Percentiles rank a stretch among this genome's conserved stretches.
These are phyloP conservation scores for Beta macrorhiza DNA, from an alignment of 179 eudicot genomes.

Conservation along the genomic window DNA sequence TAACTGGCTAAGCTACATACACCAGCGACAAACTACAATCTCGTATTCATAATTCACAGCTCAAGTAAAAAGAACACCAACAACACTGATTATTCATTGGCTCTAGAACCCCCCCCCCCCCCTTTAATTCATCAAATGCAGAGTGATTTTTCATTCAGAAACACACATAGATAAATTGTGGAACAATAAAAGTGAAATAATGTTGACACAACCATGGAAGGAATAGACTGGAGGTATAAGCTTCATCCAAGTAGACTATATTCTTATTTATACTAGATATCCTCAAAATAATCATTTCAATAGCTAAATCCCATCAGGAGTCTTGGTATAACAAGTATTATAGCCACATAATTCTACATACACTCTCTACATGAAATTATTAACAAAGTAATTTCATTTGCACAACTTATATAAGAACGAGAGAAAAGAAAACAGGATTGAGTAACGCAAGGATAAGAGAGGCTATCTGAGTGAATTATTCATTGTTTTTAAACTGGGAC, in stretches of 20 bases:
- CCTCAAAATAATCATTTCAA: too few species aligned
- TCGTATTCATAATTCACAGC: neutral
- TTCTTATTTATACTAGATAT: too few species aligned
- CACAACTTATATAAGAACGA: neutral
- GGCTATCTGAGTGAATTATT: conserved; percentile 43
- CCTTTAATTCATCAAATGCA: neutral
- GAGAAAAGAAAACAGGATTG: neutral
- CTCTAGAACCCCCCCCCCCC: neutral
- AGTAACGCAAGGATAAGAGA: conserved; percentile 70
- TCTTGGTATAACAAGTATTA: neutral
- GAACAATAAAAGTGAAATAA: neutral
- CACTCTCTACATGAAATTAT: neutral
- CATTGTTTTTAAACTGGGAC: too few species aligned
- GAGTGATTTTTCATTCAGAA: neutral
- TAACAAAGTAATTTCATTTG: neutral
- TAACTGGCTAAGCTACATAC: conserved; percentile 11
- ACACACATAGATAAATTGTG: neutral
- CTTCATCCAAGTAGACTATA: too few species aligned
- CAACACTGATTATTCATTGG: neutral
- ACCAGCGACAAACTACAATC: conserved; percentile 4
- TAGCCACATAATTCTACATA: too few species aligned
- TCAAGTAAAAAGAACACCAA: neutral
- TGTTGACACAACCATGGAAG: neutral
- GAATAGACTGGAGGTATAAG: neutral
- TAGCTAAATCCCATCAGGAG: too few species aligned